Evolutionary conservation across 768 basidiomycete genomes (phyloP).

Genomic region (Crucibulum laeve): DNA sequence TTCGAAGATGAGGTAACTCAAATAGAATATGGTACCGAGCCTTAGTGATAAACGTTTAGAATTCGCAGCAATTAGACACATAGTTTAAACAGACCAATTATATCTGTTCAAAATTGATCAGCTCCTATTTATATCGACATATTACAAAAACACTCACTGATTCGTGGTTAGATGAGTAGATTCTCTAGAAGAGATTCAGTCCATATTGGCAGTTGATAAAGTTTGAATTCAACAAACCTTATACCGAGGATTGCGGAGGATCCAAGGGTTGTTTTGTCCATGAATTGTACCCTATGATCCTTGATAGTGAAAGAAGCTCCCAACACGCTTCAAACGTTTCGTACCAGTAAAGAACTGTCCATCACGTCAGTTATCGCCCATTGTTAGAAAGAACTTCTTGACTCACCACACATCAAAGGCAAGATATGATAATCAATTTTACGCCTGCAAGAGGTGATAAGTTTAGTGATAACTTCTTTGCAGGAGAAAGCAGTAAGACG

Average conservation of each 20-base stretch:
- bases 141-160: slow-evolving; percentile 49
- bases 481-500: slow-evolving; percentile 4
- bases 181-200: slow-evolving; percentile 32
- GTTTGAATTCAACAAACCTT: slow-evolving; percentile 34
- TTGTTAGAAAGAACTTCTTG: not conserved
- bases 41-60: slow-evolving; percentile 33
- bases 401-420: slow-evolving; percentile 70
- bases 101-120: slow-evolving; percentile 39
- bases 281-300: slow-evolving; percentile 73
- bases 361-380: slow-evolving; percentile 1
- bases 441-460: slow-evolving; percentile 30
- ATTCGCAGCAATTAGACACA: not conserved
- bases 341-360: slow-evolving; percentile 53
- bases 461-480: not conserved
- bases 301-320: not conserved
- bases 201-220: not conserved
- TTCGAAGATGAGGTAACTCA: slow-evolving; percentile 67
- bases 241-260: slow-evolving; percentile 69
- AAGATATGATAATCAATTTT: slow-evolving; percentile 69
- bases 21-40: slow-evolving; percentile 74
- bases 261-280: slow-evolving; percentile 74
- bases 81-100: slow-evolving; percentile 59
- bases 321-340: not conserved
- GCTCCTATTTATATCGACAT: no score
- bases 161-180: slow-evolving; percentile 60